Evolutionary conservation across 2,329 filamentous ascomycete species (phyloP).

Genomic region (Hypocreales sp.): DNA sequence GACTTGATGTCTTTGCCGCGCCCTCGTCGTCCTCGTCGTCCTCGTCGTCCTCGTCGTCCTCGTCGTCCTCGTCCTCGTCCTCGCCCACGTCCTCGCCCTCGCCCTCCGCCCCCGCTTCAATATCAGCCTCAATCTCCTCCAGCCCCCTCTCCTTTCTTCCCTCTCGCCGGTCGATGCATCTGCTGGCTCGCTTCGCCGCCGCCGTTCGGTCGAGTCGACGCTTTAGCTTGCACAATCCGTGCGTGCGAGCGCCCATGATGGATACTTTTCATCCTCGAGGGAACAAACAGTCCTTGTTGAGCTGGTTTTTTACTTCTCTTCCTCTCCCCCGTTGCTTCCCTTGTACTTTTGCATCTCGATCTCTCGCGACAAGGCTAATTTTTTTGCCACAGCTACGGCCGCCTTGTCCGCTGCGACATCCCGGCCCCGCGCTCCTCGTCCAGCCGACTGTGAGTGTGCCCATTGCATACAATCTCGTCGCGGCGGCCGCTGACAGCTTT

Average conservation of each 20-base stretch:
- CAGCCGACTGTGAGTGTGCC: constrained; percentile 72
- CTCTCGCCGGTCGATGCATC: constrained; percentile 11
- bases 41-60: constrained; percentile 10
- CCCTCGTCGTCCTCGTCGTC: constrained; percentile 12
- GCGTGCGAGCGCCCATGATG: constrained; percentile 6
- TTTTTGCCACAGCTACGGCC: constrained; percentile 60
- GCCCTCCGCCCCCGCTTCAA: constrained; percentile 2
- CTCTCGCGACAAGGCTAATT: neutral
- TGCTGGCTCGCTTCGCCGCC: constrained; percentile 10
- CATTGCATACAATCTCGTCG: neutral
- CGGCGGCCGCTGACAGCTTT: constrained; percentile 2
- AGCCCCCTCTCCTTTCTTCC: constrained; percentile 7
- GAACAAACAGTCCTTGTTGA: too few species aligned
- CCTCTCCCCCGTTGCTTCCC: constrained; percentile 2
- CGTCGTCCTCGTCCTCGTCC: constrained; percentile 9
- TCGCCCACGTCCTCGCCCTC: constrained; percentile 2
- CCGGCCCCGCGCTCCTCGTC: constrained; percentile 87
- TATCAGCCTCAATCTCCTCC: constrained; percentile 7
- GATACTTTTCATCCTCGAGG: constrained; percentile 2
- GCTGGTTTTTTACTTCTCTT: constrained; percentile 1
- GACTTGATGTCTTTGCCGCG: constrained; percentile 9
- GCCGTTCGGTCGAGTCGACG: constrained; percentile 11
- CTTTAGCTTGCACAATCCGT: constrained; percentile 7
- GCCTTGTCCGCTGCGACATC: constrained; percentile 95
- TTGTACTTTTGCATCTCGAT: constrained; percentile 10